Percentiles rank a stretch among this genome's conserved stretches.
Evolutionary conservation across 306 rosid genomes (phyloP).

Genomic region (Quercus suber): DNA sequence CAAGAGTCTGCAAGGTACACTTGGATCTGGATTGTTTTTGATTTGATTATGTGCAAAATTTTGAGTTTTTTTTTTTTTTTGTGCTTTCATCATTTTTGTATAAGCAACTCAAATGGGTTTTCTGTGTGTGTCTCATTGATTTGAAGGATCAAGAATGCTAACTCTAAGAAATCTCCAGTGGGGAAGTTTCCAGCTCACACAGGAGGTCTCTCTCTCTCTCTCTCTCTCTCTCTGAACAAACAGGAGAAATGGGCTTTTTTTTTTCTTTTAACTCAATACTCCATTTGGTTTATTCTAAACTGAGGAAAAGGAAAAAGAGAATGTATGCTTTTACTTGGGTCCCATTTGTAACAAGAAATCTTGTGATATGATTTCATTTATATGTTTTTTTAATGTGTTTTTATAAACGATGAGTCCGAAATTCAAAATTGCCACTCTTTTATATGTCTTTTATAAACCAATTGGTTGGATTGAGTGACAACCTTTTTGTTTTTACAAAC

Average conservation of each 20-base stretch:
- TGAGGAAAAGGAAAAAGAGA: background rate
- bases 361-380: background rate
- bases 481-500: background rate
- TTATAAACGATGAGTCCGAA: background rate
- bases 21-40: constrained; percentile 11
- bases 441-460: background rate
- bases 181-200: constrained; percentile 66
- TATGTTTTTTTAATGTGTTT: background rate
- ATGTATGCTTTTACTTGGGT: too few relatives aligned
- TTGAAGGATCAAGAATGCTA: constrained; percentile 55
- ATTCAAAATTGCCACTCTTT: background rate
- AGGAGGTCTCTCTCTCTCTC: constrained; percentile 45
- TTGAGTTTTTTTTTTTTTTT: background rate
- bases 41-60: background rate
- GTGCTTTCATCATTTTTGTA: background rate
- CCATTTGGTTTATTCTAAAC: background rate
- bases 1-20: constrained; percentile 75
- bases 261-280: background rate
- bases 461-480: background rate
- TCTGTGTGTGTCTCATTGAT: constrained; percentile 1
- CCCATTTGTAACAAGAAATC: background rate
- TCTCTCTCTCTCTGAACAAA: background rate
- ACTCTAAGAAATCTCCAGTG: constrained; percentile 61
- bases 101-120: constrained; percentile 19
- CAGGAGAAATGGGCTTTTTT: background rate